Percentiles rank a stretch among this genome's conserved stretches.
phyloP scores from a whole-genome alignment of 192 early-diverging fungal species.

The Coemansia sp. region DNA sequence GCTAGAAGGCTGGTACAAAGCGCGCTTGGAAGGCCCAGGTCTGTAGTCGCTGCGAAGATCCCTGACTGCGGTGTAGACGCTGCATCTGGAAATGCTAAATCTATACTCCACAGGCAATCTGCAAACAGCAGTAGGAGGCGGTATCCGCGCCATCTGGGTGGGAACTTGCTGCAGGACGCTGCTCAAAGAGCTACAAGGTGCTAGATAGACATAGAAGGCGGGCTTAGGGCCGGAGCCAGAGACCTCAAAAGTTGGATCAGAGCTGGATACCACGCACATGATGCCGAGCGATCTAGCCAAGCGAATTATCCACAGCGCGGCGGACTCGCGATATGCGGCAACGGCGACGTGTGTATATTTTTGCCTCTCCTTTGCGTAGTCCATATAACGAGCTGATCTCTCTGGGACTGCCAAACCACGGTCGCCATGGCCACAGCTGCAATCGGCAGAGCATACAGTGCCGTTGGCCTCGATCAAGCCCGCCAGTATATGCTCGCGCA shows the following conservation, averaged over 20 bases:
- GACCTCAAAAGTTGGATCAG: background rate
- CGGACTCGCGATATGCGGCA: background rate
- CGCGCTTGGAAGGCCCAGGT: background rate
- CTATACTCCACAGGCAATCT: conserved; percentile 16
- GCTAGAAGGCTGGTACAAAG: background rate
- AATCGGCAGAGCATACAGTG: background rate
- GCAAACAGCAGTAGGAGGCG: background rate
- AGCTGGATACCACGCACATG: background rate
- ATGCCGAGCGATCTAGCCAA: conserved; percentile 8
- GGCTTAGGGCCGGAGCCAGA: background rate
- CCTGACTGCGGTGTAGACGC: background rate
- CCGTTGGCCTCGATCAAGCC: conserved; percentile 13
- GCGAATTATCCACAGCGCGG: background rate
- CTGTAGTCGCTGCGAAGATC: background rate
- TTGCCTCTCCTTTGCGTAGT: background rate
- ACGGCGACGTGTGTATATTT: background rate
- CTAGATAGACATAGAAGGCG: background rate
- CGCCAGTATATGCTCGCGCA: conserved; percentile 27
- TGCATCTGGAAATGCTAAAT: conserved; percentile 13
- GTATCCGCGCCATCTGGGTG: background rate
- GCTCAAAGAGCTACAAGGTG: conserved; percentile 24
- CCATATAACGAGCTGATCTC: background rate
- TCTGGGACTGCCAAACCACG: background rate
- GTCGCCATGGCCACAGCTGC: background rate
- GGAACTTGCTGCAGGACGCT: conserved; percentile 12